A percentile compares a stretch with the other conserved stretches of the same genome.
Evolutionary conservation across 1,284 basidiomycete species (phyloP).

Genomic region (Rhodotorula sp.): DNA sequence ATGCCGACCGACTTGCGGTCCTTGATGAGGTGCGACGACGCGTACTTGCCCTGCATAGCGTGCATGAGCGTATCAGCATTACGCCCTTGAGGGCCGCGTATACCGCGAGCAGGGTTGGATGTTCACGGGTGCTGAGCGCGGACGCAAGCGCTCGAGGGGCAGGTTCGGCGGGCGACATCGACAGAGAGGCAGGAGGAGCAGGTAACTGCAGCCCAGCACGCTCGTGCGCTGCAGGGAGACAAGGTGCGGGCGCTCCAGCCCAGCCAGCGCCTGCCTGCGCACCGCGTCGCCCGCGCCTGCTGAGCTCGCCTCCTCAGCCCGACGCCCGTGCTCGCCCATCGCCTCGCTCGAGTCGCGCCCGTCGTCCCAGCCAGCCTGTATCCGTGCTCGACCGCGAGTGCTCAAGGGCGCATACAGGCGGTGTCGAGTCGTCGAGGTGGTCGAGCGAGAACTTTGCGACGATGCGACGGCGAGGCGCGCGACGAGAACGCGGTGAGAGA

Average conservation of each 20-base stretch:
- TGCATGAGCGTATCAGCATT: neutral
- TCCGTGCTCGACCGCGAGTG: too few species aligned
- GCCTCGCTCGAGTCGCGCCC: too few species aligned
- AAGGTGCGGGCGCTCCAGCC: neutral
- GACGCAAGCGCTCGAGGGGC: too few species aligned
- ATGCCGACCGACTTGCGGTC: constrained; percentile 47
- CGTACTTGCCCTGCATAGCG: constrained; percentile 37
- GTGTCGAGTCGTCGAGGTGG: too few species aligned
- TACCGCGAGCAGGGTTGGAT: too few species aligned
- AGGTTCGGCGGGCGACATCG: too few species aligned
- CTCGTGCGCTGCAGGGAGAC: neutral
- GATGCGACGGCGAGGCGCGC: neutral
- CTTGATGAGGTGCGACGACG: constrained; percentile 41
- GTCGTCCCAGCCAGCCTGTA: too few species aligned
- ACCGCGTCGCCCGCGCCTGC: neutral
- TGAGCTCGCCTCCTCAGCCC: neutral
- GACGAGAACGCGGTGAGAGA: neutral
- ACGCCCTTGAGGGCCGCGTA: neutral
- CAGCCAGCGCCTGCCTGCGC: neutral
- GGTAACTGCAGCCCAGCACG: too few species aligned
- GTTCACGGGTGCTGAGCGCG: neutral
- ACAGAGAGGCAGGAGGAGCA: too few species aligned
- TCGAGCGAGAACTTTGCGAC: neutral
- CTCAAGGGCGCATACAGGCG: too few species aligned
- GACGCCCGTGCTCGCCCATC: neutral